Base-by-base conservation (phyloP, 768 basidiomycete genomes). In the Tricholoma sp. region DNA sequence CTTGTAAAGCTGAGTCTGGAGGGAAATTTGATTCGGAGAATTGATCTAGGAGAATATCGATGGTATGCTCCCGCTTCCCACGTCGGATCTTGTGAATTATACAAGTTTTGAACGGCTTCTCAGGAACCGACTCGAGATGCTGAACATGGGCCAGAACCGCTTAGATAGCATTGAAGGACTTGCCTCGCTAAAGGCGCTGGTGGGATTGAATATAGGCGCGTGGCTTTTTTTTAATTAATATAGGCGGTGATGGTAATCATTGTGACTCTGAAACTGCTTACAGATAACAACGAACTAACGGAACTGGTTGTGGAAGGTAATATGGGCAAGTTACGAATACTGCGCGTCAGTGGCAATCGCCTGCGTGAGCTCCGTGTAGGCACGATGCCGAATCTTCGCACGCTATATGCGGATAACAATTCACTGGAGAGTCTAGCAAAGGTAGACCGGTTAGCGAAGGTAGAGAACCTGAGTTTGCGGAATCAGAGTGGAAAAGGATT, bases 391-490 rank as follows among this genome's bases (percentile, higher is more conserved):
- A 86, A 84, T 69, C 72, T 98, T 64, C 84, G 94, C 61, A 96
- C 91, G 67, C 81, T 99, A 12, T 98, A 97, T 70, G 84, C 90
- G 70, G 97, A 99, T 76, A 86, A 87, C 70, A 96, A 97, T 67
- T 69, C 70, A 39, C 76, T 91, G 32, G 72, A 68, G 32, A 66
- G 73, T 48, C 68, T 89, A 50, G 69, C 64, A 47, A 82, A 81
- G 68, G 66, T 82, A 65, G 78, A 81, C 58, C 76, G 81, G 13
- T 72, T 91, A 63, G 72, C 69, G 51, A 89, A 83, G 71, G 75
- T 99, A 66, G 94, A 98, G 72, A 93, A 93, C 65, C 77, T 99
- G 52, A 94, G 91, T 66, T 61, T 98, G 76, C 82, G 97, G 70
- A 93, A 94, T 72, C 96, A 99, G 72, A 79, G 80, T 66, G 86